These are phyloP conservation scores for Volvariella surrecta DNA, from an alignment of 1,284 basidiomycete genomes.

Conservation along the genomic window DNA sequence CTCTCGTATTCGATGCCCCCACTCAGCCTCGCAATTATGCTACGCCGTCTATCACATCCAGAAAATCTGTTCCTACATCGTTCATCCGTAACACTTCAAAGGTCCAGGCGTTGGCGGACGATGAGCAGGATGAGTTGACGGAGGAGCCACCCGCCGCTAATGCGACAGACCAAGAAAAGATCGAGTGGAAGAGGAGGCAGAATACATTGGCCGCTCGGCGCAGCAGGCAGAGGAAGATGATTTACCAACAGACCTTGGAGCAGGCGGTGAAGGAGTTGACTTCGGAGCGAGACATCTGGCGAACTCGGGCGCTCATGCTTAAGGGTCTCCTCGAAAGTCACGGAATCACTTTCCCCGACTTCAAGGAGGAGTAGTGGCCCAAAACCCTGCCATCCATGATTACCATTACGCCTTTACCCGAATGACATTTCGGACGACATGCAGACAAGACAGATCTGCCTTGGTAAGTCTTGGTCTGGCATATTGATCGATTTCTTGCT, in stretches of 20 bases:
- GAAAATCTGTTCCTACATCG: conserved; percentile 24
- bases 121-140: conserved; percentile 41
- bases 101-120: not conserved
- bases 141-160: conserved; percentile 29
- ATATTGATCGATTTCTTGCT: no score
- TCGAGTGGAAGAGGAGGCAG: conserved; percentile 70
- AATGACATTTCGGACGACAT: no score
- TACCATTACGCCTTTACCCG: no score
- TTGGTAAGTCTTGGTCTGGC: no score
- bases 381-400: no score
- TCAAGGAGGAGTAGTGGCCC: no score
- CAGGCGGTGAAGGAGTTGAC: conserved; percentile 25
- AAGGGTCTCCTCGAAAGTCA: conserved; percentile 25
- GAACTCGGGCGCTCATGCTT: conserved; percentile 26
- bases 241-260: conserved; percentile 26
- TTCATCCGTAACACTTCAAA: conserved; percentile 13
- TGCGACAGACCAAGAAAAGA: conserved; percentile 58
- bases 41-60: conserved; percentile 24
- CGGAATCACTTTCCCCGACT: conserved; percentile 29
- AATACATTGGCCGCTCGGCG: conserved; percentile 80
- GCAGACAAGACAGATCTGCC: no score
- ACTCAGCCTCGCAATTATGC: conserved; percentile 25
- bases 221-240: conserved; percentile 62
- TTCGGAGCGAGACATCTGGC: conserved; percentile 27
- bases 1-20: conserved; percentile 20